Conservation (phyloP, 1,284 basidiomycete species). For the Ustilago shanxiensis region DNA sequence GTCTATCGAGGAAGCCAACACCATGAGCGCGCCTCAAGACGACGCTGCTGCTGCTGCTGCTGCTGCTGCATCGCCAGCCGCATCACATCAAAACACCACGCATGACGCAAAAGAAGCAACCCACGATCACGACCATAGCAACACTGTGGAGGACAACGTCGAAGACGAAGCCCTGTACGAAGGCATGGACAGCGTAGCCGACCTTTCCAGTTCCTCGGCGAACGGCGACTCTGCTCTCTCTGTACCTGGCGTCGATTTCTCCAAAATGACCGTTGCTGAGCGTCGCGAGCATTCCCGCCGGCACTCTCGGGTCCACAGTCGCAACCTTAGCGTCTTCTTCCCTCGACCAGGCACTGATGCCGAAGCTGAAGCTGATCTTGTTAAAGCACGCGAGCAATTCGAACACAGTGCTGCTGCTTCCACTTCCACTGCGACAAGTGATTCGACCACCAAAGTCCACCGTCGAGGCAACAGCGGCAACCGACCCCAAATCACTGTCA, state of each 20-base stretch:
- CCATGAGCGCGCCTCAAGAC: constrained; percentile 10
- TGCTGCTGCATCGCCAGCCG: background rate
- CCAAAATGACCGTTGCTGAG: constrained; percentile 59
- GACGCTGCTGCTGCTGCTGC: background rate
- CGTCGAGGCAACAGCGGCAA: constrained; percentile 42
- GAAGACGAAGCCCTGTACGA: constrained; percentile 43
- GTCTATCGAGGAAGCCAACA: background rate
- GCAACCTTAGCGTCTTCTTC: constrained; percentile 68
- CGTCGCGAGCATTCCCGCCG: constrained; percentile 64
- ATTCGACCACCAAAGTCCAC: constrained; percentile 22
- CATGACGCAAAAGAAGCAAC: background rate
- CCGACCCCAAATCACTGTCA: constrained; percentile 54
- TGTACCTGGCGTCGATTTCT: constrained; percentile 20
- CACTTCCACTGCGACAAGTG: background rate
- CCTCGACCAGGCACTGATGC: constrained; percentile 66
- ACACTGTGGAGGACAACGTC: constrained; percentile 4
- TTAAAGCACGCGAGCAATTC: constrained; percentile 36
- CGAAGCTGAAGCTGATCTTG: constrained; percentile 54
- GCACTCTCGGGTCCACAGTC: constrained; percentile 61
- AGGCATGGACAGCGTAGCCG: constrained; percentile 43
- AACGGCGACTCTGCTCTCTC: background rate
- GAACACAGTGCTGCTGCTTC: constrained; percentile 15
- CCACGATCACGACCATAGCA: background rate
- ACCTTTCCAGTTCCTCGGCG: constrained; percentile 21
- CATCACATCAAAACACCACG: background rate